Evolutionary conservation across 345 rosid species (phyloP), one percentile per base, ranked within the genome.

Genomic region (Linum lewisii): DNA sequence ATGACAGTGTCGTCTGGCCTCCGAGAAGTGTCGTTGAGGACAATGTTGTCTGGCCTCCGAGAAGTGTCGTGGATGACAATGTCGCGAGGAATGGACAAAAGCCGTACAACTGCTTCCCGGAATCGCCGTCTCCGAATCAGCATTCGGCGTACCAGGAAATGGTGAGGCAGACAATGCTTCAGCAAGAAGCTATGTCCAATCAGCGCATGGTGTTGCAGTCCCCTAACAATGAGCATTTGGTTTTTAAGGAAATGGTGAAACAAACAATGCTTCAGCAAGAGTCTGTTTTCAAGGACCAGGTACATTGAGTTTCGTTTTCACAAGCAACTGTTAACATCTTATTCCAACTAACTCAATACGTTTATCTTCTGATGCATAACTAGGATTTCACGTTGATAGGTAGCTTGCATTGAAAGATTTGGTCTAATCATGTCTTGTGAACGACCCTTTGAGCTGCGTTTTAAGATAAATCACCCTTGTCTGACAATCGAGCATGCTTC

Each of bases 241-340:
- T 60, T 22, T 67, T 25, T 51, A 84, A 77, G 67, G 84, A 66
- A 59, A 44, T 60, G 52, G 5, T 84, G 54, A 75, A 73, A 65
- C 80, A 74, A 61, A 79, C 78, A 67, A 84, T 84, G 73, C 84
- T 84, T 52, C 77, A 72, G 36, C 90, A 84, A 22, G 84, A 84
- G 63, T 75, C 81, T 56, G 65, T 71, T 61, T 81, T 81, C 70
- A 75, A 54, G 72, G 69, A 76, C 64, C 90, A 84, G 86, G 90
- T 84, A 69, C 22, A 15, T 38, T 60, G 37, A 23, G 37, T 52
- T 47, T 56, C 10, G 25, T n/a, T n/a, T n/a, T n/a, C n/a, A n/a
- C n/a, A n/a, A n/a, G 5, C 34, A 29, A 29, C 34, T 29, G 34
- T 29, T 29, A 29, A 29, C 7, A 29, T 29, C 34, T n/a, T 29